These are phyloP conservation scores for Aphanomyces astaci DNA, from an alignment of 352 stramenopile species.

Conservation along the genomic window DNA sequence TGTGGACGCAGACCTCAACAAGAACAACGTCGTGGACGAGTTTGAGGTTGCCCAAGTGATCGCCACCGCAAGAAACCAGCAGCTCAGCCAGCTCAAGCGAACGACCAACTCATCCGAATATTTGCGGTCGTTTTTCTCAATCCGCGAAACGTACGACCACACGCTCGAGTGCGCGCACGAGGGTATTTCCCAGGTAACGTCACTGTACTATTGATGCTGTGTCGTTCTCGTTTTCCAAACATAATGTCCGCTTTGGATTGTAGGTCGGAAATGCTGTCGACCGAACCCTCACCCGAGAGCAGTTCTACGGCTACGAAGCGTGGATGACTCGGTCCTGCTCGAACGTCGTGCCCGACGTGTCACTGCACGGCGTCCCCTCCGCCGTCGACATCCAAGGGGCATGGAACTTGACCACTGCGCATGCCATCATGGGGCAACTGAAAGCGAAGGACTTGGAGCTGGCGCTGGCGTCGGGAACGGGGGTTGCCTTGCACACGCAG, in stretches of 20 bases:
- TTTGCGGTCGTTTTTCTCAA: background rate
- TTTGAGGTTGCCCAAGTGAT: background rate
- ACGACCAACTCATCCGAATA: background rate
- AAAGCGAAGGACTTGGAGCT: background rate
- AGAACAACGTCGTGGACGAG: background rate
- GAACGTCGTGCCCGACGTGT: background rate
- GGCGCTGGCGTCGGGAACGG: background rate
- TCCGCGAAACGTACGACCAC: constrained; percentile 7
- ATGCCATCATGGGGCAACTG: background rate
- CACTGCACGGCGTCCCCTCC: background rate
- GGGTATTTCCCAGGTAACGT: background rate
- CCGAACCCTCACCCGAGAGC: background rate
- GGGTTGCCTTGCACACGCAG: background rate
- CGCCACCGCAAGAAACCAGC: background rate
- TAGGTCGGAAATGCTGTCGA: background rate
- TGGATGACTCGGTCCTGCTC: background rate
- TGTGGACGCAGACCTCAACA: background rate
- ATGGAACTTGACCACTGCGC: background rate
- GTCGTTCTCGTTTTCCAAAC: too few species aligned
- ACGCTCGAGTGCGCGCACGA: constrained; percentile 5
- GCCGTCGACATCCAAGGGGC: background rate
- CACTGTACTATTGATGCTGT: background rate
- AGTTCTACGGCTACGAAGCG: constrained; percentile 15
- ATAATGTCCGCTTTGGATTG: background rate
- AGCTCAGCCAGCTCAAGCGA: background rate